Evolutionary conservation across 2,329 filamentous ascomycete species (phyloP).

Genomic region (Thelonectria discophora): DNA sequence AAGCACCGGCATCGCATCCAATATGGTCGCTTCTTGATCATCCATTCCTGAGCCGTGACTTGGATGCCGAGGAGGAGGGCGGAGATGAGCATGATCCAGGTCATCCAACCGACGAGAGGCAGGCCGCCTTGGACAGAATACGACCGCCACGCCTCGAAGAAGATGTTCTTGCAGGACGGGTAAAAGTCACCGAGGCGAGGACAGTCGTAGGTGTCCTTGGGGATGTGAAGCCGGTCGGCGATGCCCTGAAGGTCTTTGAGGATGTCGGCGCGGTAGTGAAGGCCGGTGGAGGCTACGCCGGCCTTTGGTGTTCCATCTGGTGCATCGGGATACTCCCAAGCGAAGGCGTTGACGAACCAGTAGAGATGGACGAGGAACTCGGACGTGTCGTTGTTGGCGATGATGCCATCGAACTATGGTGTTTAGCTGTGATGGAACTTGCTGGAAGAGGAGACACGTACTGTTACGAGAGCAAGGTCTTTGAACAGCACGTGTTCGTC

Average conservation of each 20-base stretch:
- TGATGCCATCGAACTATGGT: constrained; percentile 38
- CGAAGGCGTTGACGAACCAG: constrained; percentile 40
- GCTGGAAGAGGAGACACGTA: constrained; percentile 23
- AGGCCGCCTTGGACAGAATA: constrained; percentile 28
- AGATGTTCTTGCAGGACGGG: constrained; percentile 37
- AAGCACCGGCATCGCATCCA: constrained; percentile 41
- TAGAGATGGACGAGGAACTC: constrained; percentile 39
- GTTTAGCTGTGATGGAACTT: not conserved
- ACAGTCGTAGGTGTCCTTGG: constrained; percentile 35
- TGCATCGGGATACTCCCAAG: constrained; percentile 41
- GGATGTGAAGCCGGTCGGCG: constrained; percentile 34
- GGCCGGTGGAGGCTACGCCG: constrained; percentile 33
- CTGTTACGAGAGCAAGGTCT: constrained; percentile 38
- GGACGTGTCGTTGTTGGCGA: constrained; percentile 40
- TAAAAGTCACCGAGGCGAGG: constrained; percentile 30
- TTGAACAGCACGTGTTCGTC: constrained; percentile 33
- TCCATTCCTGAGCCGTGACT: constrained; percentile 36
- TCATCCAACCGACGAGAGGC: constrained; percentile 27
- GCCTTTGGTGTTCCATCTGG: constrained; percentile 35
- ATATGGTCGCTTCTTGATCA: constrained; percentile 39
- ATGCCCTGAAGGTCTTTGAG: constrained; percentile 35
- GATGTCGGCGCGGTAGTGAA: constrained; percentile 31
- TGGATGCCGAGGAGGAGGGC: constrained; percentile 27
- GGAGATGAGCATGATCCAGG: constrained; percentile 28
- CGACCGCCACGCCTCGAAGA: constrained; percentile 42